Conservation (phyloP, 2,329 filamentous ascomycete species). For the Aotearoamyces nothofagi region DNA sequence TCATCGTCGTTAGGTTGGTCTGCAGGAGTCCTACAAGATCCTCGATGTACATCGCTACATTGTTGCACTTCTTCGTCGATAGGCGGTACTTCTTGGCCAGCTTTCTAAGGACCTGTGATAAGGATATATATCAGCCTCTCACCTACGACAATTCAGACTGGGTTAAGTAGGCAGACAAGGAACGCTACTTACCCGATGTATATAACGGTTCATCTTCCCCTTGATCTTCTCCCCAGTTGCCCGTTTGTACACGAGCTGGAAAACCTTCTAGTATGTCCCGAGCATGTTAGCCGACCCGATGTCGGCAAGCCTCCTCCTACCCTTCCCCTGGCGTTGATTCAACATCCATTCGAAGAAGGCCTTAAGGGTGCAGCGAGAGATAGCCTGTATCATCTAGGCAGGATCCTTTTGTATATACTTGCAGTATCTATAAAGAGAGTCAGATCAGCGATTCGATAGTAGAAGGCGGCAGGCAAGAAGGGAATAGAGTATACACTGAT, state of each 20-base stretch:
- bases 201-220: slow-evolving; percentile 9
- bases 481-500: slow-evolving; percentile 1
- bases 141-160: background rate
- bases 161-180: no score
- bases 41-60: slow-evolving; percentile 19
- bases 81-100: slow-evolving; percentile 15
- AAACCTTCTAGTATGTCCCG: slow-evolving; percentile 16
- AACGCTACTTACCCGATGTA: slow-evolving; percentile 6
- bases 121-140: background rate
- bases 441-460: slow-evolving; percentile 1
- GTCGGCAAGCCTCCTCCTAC: slow-evolving; percentile 5
- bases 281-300: slow-evolving; percentile 10
- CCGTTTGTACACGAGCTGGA: slow-evolving; percentile 13
- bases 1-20: slow-evolving; percentile 15
- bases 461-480: slow-evolving; percentile 1
- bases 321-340: slow-evolving; percentile 3
- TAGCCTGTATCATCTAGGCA: slow-evolving; percentile 3
- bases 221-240: slow-evolving; percentile 9
- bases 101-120: slow-evolving; percentile 14
- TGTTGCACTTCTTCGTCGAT: slow-evolving; percentile 8
- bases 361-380: slow-evolving; percentile 5
- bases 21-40: slow-evolving; percentile 17
- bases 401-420: slow-evolving; percentile 9
- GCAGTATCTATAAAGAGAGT: slow-evolving; percentile 6
- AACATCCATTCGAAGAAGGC: slow-evolving; percentile 7